Evolutionary conservation across 805 yeast genomes (phyloP).

Genomic region (Kodamaea kaohsiungensis): DNA sequence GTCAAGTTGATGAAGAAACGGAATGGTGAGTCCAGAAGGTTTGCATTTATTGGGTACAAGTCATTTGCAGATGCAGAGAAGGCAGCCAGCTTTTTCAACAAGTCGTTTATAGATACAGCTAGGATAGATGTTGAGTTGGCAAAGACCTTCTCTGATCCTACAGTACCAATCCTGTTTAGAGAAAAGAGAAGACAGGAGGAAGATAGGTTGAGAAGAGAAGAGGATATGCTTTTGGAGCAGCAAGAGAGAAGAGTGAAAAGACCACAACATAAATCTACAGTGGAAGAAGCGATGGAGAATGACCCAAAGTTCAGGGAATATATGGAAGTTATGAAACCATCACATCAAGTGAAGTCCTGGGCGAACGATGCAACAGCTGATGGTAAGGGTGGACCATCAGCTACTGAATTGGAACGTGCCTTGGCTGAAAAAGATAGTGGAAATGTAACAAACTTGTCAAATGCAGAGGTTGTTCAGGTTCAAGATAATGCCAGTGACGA

Average conservation of each 20-base stretch:
- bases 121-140: slow-evolving; percentile 79
- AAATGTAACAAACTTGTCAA: slow-evolving; percentile 1
- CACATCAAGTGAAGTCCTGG: slow-evolving; percentile 72
- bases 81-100: slow-evolving; percentile 75
- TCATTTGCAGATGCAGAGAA: slow-evolving; percentile 70
- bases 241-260: slow-evolving; percentile 39
- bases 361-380: slow-evolving; percentile 58
- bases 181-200: slow-evolving; percentile 47
- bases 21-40: slow-evolving; percentile 85
- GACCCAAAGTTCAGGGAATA: slow-evolving; percentile 77
- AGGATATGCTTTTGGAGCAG: slow-evolving; percentile 43
- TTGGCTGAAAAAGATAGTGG: slow-evolving; percentile 27
- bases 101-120: slow-evolving; percentile 80
- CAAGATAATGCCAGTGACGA: slow-evolving; percentile 51
- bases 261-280: slow-evolving; percentile 30
- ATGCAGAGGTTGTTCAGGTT: slow-evolving; percentile 37
- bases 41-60: slow-evolving; percentile 89
- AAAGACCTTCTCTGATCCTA: slow-evolving; percentile 81
- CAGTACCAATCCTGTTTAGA: slow-evolving; percentile 62
- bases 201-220: slow-evolving; percentile 39
- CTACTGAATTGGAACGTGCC: slow-evolving; percentile 45
- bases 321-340: slow-evolving; percentile 79
- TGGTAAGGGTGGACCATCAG: slow-evolving; percentile 47
- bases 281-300: slow-evolving; percentile 62
- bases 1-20: slow-evolving; percentile 79